Evolutionary conservation across 2,329 filamentous ascomycete genomes (phyloP).

Genomic region (Fusarium kyushuense): DNA sequence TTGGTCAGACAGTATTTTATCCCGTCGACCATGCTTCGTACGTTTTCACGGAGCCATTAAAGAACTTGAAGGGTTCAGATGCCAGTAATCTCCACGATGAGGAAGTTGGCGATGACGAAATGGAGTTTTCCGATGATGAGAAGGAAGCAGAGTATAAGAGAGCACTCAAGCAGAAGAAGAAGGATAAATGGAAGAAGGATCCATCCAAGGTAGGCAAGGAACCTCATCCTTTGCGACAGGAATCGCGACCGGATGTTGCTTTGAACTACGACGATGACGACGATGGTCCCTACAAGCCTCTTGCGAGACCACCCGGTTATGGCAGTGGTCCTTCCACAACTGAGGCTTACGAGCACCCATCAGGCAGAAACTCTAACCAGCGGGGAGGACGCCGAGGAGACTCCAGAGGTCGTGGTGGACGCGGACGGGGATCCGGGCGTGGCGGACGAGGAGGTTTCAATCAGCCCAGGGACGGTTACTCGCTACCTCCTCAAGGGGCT

Average conservation of each 20-base stretch:
- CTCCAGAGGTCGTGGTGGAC: slow-evolving; percentile 58
- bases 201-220: slow-evolving; percentile 54
- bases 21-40: slow-evolving; percentile 81
- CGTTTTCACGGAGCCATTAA: slow-evolving; percentile 87
- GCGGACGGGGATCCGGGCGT: slow-evolving; percentile 58
- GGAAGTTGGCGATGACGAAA: slow-evolving; percentile 85
- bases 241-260: slow-evolving; percentile 56
- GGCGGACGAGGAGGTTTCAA: slow-evolving; percentile 54
- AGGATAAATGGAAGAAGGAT: slow-evolving; percentile 60
- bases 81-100: slow-evolving; percentile 96
- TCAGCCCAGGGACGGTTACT: slow-evolving; percentile 56
- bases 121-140: slow-evolving; percentile 97
- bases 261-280: slow-evolving; percentile 77
- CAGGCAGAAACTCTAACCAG: slow-evolving; percentile 49
- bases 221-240: slow-evolving; percentile 57
- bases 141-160: slow-evolving; percentile 86
- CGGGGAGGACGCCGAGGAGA: slow-evolving; percentile 61
- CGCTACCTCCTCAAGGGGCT: slow-evolving; percentile 53
- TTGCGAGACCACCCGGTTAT: slow-evolving; percentile 75
- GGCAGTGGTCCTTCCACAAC: slow-evolving; percentile 61
- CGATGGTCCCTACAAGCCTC: slow-evolving; percentile 77
- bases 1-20: slow-evolving; percentile 81
- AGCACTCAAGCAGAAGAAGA: slow-evolving; percentile 75
- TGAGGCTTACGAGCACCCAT: slow-evolving; percentile 53
- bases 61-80: slow-evolving; percentile 86